Evolutionary conservation across 2,329 filamentous ascomycete genomes (phyloP), one percentile per base, ranked within the genome.

Genomic region (Metarhizium guizhouense): DNA sequence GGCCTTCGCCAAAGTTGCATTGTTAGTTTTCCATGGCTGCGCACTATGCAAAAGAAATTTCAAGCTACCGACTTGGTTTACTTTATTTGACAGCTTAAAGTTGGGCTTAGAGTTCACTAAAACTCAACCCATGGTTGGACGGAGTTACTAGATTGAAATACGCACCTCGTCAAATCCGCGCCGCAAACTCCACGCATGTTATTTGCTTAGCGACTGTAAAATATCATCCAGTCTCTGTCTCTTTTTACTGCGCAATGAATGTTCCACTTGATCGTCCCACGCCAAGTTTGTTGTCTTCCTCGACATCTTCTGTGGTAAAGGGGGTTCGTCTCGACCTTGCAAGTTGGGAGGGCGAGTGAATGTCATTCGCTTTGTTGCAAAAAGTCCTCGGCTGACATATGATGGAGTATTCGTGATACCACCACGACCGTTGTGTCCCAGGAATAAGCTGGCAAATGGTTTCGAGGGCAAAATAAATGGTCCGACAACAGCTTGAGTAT

Each of bases 381-480:
- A 72, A 14, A 72, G 43, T 1, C 72, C 70, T 3, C 66, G 63
- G 32, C 66, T 65, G 13, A 72, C 65, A 53, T 73, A 73, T 5
- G 69, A 67, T 4, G 70, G 71, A 20, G 62, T 66, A 8, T 61
- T 63, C 4, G 63, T 57, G n/a, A 73, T 70, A 13, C 70, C 68
- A 14, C 67, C 64, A 11, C 66, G 65, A 20, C 66, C 63, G 51
- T 62, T 70, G 54, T 74, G 71, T 4, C 72, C 72, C 8, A 75
- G 56, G 42, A 68, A 70, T 34, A 75, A 56, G 45, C 65, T 69
- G 0, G 68, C 72, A 54, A 74, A 61, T 4, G 72, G 72, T 51
- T 67, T 68, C 5, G 70, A 70, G 11, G 72, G 72, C 8, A 75
- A 61, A 25, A 74, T 64, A 52, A 74, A 69, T 3, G 70, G 65